A percentile compares a stretch with the other conserved stretches of the same genome.
These are phyloP conservation scores for Elongisporangium undulatum DNA, from an alignment of 352 stramenopile species.

Conservation along the genomic window DNA sequence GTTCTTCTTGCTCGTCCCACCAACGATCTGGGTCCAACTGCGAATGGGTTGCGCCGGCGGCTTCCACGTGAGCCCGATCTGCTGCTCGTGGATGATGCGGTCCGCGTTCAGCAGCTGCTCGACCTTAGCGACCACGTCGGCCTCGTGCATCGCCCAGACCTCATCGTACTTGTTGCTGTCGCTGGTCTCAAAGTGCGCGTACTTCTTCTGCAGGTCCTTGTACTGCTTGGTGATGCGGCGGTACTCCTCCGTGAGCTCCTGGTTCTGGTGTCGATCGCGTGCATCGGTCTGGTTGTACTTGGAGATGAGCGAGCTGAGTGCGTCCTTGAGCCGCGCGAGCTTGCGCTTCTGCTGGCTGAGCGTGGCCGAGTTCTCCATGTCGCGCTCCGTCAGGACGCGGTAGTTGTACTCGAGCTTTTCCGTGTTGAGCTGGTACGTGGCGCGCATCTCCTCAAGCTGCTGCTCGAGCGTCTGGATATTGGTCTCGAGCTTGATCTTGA, in stretches of 20 bases:
- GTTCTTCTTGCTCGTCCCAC: conserved; percentile 21
- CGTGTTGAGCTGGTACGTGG: conserved; percentile 95
- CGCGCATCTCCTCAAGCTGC: conserved; percentile 94
- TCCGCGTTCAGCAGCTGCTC: conserved; percentile 88
- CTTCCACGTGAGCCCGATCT: conserved; percentile 83
- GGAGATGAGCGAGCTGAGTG: conserved; percentile 79
- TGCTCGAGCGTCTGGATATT: conserved; percentile 96
- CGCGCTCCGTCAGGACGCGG: conserved; percentile 90
- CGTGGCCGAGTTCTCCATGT: conserved; percentile 94
- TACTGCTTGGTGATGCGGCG: conserved; percentile 93
- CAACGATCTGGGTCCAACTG: conserved; percentile 36
- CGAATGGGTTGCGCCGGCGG: conserved; percentile 48
- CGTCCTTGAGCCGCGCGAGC: conserved; percentile 90
- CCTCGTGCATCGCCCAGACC: conserved; percentile 92
- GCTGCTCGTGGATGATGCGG: conserved; percentile 88
- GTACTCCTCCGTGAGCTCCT: conserved; percentile 94
- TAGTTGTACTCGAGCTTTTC: conserved; percentile 98
- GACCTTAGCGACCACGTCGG: conserved; percentile 75
- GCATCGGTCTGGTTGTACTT: conserved; percentile 93
- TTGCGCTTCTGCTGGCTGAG: conserved; percentile 93
- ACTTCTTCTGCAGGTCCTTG: conserved; percentile 94
- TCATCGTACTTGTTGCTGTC: conserved; percentile 88
- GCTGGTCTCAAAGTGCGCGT: conserved; percentile 90
- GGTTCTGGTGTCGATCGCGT: conserved; percentile 84
- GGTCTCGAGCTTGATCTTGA: conserved; percentile 96